Base-by-base conservation (phyloP, 768 basidiomycete species). In the Termitomyces sp. region DNA sequence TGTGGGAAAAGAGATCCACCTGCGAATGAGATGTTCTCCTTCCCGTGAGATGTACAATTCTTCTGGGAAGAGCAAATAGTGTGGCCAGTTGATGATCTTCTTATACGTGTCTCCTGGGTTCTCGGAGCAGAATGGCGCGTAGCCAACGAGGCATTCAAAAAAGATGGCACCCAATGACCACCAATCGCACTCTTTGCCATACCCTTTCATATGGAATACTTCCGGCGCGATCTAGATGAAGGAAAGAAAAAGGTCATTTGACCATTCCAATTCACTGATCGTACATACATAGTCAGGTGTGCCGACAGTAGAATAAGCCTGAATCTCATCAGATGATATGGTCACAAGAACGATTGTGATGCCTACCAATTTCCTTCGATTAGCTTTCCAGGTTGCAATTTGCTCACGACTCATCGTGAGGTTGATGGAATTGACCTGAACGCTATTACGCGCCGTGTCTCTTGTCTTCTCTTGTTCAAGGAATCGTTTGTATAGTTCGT, bases 181-280 rank as follows among this genome's bases (percentile, higher is more conserved):
- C 96, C 96, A 99, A 72, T 99, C 96, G 68, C 96, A 98, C 72
- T 98, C 96, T 71, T 96, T 95, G 47, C 94, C 94, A 64, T 99
- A 99, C 5, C 96, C 96, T 67, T 96, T 89, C 76, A 96, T 88
- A 69, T 94, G 73, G 79, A 99, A 98, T 63, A 98, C 96, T 66
- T 98, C 95, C 3, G 95, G 95, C 0, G 95, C 94, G 65, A 98
- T 98, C 81, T 96, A 82, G 28, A 44, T 35, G 50, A 46, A 31
- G 10, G 0, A 2, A 51, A n/a, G n/a, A 33, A 31, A 42, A 11
- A 53, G 37, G 41, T 11, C 31, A 52, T 10, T 17, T 28, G 42
- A 33, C 17, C 10, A 11, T 19, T 31, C 33, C 41, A 23, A 38
- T 30, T 7, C 6, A 33, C 23, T 78, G 77, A 47, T 30, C 43